Evolutionary conservation across 306 rosid species (phyloP).

Genomic region (Fagus crenata): DNA sequence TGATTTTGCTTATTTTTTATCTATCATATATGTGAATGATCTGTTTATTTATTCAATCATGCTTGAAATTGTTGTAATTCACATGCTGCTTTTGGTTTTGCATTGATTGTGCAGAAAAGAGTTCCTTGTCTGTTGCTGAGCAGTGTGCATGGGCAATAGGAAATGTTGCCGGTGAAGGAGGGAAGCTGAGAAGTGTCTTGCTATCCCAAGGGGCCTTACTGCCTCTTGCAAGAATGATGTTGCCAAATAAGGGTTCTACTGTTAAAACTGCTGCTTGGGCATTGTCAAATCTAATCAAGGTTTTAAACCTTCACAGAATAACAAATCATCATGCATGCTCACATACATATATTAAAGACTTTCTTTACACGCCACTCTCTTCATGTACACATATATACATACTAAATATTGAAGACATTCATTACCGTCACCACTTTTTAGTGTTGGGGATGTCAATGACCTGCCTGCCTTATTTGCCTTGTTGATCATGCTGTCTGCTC

Average conservation of each 20-base stretch:
- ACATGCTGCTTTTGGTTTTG: constrained; percentile 27
- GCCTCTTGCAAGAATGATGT: constrained; percentile 94
- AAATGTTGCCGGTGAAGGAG: constrained; percentile 96
- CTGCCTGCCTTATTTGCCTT: background rate
- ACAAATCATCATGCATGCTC: no score
- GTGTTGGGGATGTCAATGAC: background rate
- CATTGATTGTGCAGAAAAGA: constrained; percentile 60
- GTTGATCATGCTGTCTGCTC: background rate
- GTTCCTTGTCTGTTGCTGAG: constrained; percentile 85
- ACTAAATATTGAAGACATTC: background rate
- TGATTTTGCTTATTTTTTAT: background rate
- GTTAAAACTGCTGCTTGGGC: constrained; percentile 99
- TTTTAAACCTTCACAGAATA: constrained; percentile 27
- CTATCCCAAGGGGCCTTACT: constrained; percentile 82
- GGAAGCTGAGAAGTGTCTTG: constrained; percentile 78
- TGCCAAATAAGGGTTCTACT: constrained; percentile 79
- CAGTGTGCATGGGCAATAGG: constrained; percentile 98
- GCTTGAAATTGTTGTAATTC: constrained; percentile 21
- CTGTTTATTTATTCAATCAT: background rate
- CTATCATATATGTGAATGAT: background rate
- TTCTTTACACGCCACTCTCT: background rate
- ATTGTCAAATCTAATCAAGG: constrained; percentile 96
- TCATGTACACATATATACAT: background rate
- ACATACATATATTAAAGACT: no score
- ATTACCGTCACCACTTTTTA: background rate